Percentiles rank a stretch among this genome's conserved stretches.
Evolutionary conservation across 2,329 filamentous ascomycete species (phyloP).

Genomic region (Myriosclerotinia scirpicola): DNA sequence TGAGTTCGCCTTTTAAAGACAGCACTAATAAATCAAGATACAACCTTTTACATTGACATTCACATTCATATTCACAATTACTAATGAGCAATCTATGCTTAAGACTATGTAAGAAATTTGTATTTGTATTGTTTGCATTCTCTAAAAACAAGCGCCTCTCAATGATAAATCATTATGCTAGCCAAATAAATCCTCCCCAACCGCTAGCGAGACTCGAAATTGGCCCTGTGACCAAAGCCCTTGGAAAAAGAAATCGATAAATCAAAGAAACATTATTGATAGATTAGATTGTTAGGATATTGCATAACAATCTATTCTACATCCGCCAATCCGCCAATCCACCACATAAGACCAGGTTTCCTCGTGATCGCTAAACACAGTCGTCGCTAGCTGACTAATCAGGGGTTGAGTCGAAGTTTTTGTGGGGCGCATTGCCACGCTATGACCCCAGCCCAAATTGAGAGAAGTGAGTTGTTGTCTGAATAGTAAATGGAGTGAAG

Average conservation of each 20-base stretch:
- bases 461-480: not conserved
- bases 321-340: not conserved
- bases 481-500: not conserved
- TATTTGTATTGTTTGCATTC: too few species aligned
- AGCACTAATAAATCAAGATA: too few species aligned
- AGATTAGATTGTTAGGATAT: not conserved
- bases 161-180: not conserved
- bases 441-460: not conserved
- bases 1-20: too few species aligned
- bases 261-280: not conserved
- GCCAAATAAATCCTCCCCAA: too few species aligned
- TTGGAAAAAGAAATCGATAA: not conserved
- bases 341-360: not conserved
- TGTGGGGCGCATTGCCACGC: not conserved
- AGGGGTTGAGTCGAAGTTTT: not conserved
- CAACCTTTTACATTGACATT: too few species aligned
- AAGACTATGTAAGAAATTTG: too few species aligned
- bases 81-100: too few species aligned
- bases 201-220: not conserved
- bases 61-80: too few species aligned
- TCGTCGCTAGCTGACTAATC: not conserved
- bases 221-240: not conserved
- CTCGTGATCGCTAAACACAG: not conserved
- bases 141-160: not conserved
- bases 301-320: not conserved